A percentile compares a stretch with the other conserved stretches of the same genome.
Conservation (phyloP, 164 flowering plant species). For the Vitis rupestris region DNA sequence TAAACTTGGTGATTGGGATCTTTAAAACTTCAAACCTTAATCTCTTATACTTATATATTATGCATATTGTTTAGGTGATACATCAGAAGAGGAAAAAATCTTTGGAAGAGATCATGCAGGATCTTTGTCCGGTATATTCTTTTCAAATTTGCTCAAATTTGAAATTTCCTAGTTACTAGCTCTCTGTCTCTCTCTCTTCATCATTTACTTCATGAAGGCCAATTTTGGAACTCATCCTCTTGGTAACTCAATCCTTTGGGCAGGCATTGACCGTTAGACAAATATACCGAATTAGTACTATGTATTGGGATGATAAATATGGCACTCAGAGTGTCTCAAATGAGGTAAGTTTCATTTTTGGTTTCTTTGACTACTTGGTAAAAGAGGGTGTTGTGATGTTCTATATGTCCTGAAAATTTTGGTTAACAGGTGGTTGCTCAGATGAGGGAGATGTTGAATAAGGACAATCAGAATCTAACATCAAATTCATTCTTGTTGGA, state of each 20-base stretch:
- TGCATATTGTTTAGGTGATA: slow-evolving; percentile 61
- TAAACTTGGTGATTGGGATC: neutral
- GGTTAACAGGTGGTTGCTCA: slow-evolving; percentile 74
- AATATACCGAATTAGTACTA: slow-evolving; percentile 93
- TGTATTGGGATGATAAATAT: slow-evolving; percentile 99
- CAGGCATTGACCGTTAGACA: slow-evolving; percentile 89
- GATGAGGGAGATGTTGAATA: slow-evolving; percentile 84
- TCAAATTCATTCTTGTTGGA: slow-evolving; percentile 95
- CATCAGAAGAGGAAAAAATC: slow-evolving; percentile 97
- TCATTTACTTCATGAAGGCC: too few species aligned
- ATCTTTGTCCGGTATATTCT: slow-evolving; percentile 87
- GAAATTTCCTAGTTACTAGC: too few species aligned
- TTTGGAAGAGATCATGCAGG: slow-evolving; percentile 85
- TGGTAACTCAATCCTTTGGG: neutral
- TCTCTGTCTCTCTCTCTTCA: too few species aligned
- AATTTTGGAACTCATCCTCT: too few species aligned
- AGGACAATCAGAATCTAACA: slow-evolving; percentile 72
- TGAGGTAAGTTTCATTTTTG: slow-evolving; percentile 55
- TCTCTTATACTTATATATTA: neutral
- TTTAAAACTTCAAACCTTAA: neutral
- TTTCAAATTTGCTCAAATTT: neutral
- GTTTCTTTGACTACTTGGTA: neutral
- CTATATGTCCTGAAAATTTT: slow-evolving; percentile 9
- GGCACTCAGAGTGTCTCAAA: slow-evolving; percentile 95
- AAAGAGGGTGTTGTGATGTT: neutral